Conservation (phyloP, 129 eudicot genomes). For the Helianthus annuus region HanXRQr2.0-SUNRISE NC_035433.2:134489433-134489932, state of each 20-base stretch:
- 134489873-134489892: constrained; percentile 98
- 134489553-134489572: no score
- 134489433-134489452: no score
- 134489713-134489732: background rate
- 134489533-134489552: no score
- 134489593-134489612: background rate
- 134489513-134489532: no score
- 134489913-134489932: constrained; percentile 60
- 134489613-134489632: background rate
- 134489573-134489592: no score
- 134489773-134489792: background rate
- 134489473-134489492: no score
- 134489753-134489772: background rate
- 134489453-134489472: no score
- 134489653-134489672: background rate
- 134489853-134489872: constrained; percentile 98
- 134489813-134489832: constrained; percentile 13
- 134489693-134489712: constrained; percentile 1
- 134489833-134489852: constrained; percentile 82
- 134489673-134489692: background rate
- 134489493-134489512: no score
- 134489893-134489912: constrained; percentile 95
- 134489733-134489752: background rate
- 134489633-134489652: no score
- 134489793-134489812: constrained; percentile 5